Evolutionary conservation across 2,329 filamentous ascomycete species (phyloP).

Genomic region (Hypoxylon sp.): DNA sequence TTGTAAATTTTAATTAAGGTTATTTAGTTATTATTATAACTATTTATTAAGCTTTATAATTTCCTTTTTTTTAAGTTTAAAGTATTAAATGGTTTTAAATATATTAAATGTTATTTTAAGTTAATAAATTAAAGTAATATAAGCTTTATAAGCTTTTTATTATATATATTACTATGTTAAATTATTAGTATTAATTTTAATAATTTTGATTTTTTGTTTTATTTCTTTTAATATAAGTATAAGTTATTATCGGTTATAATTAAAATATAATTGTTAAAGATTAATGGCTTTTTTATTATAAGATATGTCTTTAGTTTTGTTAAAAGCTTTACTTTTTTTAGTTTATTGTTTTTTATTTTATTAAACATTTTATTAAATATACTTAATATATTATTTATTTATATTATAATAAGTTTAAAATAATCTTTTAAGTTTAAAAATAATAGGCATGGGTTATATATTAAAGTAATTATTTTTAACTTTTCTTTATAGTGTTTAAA

Average conservation of each 20-base stretch:
- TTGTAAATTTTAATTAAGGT: background rate
- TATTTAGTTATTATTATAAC: background rate
- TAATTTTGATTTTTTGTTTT: background rate
- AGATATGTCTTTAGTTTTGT: slow-evolving; percentile 4
- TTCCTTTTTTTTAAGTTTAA: background rate
- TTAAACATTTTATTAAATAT: background rate
- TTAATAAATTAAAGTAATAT: background rate
- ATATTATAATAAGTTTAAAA: background rate
- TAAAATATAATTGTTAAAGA: background rate
- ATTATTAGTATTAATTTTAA: slow-evolving; percentile 4
- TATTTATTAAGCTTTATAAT: slow-evolving; percentile 5
- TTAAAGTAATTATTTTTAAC: background rate
- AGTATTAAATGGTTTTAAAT: no score
- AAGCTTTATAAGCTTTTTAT: background rate
- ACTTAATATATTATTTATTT: background rate
- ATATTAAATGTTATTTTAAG: no score
- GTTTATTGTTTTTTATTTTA: background rate
- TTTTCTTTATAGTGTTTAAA: background rate
- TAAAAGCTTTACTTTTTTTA: background rate
- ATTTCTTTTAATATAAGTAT: background rate
- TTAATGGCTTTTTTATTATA: background rate
- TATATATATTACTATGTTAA: background rate
- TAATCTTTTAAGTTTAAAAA: background rate
- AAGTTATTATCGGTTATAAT: background rate
- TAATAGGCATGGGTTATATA: background rate